Evolutionary conservation across 192 early-diverging fungal species (phyloP), one percentile per base, ranked within the genome.

Genomic region (Podila verticillata): DNA sequence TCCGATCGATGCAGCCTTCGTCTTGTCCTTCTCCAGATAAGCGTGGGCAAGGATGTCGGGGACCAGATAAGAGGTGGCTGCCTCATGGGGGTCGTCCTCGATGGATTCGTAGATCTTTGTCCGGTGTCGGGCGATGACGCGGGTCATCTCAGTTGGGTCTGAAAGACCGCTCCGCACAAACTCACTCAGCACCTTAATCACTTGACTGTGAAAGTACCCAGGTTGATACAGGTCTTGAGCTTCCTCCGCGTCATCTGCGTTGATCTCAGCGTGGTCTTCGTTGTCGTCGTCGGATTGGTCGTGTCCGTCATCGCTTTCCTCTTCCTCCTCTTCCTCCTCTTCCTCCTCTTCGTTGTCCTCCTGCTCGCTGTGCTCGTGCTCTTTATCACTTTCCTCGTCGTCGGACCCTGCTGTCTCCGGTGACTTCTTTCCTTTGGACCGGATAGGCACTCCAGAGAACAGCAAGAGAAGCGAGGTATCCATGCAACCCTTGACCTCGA

Each of bases 1-100:
- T 10, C 88, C 91, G 66, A 92, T 68, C 13, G 73, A 75, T 7
- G 82, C 83, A 2, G 85, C 86, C 26, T 72, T 67, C 1, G 75
- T 70, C 36, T 84, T 72, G 63, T 66, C 70, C 66, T 83, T 84
- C 24, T 87, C 84, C 6, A 85, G 58, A 49, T 92, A 86, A 31
- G 90, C 75, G 56, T 90, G 87, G 10, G 75, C 85, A 9, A 89
- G 83, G 12, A 92, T 85, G 35, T 89, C 88, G 49, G 84, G 89
- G 3, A 91, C 67, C 29, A 89, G 66, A 39, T 85, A 82, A 1
- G 75, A 72, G 54, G 86, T 84, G 7, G 88, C 84, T 9, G 82
- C 80, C 63, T 92, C 92, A 47, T 88, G 86, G 22, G 93, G 93
- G 57, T 78, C 75, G 19, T 90, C 86, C 30, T 93, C 91, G 22